A percentile compares a stretch with the other conserved stretches of the same genome.
Conservation (phyloP, 2,329 filamentous ascomycete species). For the Aspergillus eucalypticola region DNA sequence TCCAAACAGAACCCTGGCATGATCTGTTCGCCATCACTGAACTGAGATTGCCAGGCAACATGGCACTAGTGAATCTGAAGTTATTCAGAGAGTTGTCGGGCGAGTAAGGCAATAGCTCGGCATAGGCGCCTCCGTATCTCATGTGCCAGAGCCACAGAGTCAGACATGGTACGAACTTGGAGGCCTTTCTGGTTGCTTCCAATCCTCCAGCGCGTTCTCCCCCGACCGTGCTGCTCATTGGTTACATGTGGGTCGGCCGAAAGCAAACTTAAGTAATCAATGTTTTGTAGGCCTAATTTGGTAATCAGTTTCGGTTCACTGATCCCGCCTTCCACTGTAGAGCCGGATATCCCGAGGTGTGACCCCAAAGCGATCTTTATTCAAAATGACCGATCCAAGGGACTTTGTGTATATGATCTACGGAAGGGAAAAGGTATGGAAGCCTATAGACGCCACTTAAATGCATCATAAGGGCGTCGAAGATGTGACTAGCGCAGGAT, state of each 20-base stretch:
- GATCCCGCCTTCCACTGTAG: background rate
- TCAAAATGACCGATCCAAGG: background rate
- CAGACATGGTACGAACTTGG: too few relatives aligned
- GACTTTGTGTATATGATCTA: background rate
- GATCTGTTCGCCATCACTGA: background rate
- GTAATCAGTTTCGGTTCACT: background rate
- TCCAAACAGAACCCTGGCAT: background rate
- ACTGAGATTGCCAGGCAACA: background rate
- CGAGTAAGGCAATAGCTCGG: too few relatives aligned
- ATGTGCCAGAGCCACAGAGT: background rate
- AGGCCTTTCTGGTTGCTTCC: constrained; percentile 15
- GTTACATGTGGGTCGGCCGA: background rate
- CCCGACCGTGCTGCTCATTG: background rate
- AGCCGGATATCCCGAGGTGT: background rate
- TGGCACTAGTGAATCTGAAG: background rate
- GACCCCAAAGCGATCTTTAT: background rate
- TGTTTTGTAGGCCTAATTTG: background rate
- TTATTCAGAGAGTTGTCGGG: too few relatives aligned
- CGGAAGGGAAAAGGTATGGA: too few relatives aligned
- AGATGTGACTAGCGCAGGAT: background rate
- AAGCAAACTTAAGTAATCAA: background rate
- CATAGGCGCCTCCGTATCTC: background rate
- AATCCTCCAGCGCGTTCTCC: background rate
- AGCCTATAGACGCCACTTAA: background rate
- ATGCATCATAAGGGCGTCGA: background rate